Conservation (phyloP, 257 asterid genomes). For the Solanum chaucha region DNA sequence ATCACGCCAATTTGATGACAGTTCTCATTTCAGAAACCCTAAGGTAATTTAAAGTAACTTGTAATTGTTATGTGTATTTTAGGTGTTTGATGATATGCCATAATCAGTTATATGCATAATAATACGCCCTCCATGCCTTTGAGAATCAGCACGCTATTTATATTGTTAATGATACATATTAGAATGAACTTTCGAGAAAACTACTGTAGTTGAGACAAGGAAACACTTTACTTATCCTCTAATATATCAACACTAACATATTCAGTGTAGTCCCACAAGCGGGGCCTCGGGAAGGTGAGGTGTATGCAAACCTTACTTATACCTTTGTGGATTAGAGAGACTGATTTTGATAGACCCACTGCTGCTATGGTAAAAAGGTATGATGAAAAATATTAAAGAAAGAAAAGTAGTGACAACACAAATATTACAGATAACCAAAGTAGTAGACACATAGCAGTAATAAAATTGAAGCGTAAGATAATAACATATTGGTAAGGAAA, state of each 20-base stretch:
- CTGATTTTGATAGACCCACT: not conserved
- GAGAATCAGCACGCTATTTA: not conserved
- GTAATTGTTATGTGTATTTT: not conserved
- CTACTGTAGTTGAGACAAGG: not conserved
- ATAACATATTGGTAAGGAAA: not conserved
- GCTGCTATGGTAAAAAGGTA: not conserved
- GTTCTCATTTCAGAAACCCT: constrained; percentile 32
- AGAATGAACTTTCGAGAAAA: not conserved
- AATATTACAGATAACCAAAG: not conserved
- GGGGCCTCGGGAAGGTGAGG: not conserved
- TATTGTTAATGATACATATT: not conserved
- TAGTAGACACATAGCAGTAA: not conserved
- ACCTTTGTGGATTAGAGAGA: not conserved
- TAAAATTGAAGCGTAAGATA: not conserved
- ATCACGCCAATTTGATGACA: constrained; percentile 14
- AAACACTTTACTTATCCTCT: not conserved
- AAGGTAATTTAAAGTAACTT: constrained; percentile 29
- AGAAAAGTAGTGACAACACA: not conserved
- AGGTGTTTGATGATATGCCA: constrained; percentile 40
- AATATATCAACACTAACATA: not conserved
- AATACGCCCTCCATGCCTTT: not conserved
- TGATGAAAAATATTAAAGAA: not conserved
- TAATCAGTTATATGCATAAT: not conserved
- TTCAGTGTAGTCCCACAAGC: not conserved
- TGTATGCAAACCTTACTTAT: not conserved